Conservation (phyloP, 768 basidiomycete genomes). For the Lactarius deliciosus region DNA sequence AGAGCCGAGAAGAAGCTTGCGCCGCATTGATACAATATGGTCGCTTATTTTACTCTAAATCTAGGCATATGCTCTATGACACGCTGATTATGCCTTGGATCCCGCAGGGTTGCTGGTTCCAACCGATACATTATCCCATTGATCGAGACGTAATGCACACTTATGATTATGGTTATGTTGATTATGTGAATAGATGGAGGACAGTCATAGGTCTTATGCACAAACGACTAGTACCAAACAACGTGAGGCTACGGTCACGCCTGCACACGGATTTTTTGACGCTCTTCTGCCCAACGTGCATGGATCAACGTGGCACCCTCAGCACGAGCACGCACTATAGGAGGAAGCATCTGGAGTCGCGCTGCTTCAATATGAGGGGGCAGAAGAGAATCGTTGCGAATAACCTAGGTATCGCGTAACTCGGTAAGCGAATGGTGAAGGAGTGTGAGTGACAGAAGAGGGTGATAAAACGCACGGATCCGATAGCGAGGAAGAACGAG, state of each 20-base stretch:
- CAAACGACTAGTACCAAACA: constrained; percentile 10
- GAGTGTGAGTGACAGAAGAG: not conserved
- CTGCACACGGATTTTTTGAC: constrained; percentile 31
- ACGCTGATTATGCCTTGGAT: constrained; percentile 8
- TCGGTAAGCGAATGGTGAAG: not conserved
- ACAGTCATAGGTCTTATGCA: constrained; percentile 17
- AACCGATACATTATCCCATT: constrained; percentile 10
- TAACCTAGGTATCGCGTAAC: constrained; percentile 56
- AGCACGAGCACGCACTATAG: constrained; percentile 59
- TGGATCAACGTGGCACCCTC: constrained; percentile 72
- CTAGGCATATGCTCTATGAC: constrained; percentile 24
- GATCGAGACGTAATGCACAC: constrained; percentile 19
- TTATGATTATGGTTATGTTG: constrained; percentile 7
- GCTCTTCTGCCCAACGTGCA: constrained; percentile 72
- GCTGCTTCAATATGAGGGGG: constrained; percentile 64
- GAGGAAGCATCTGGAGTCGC: constrained; percentile 55
- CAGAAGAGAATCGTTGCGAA: constrained; percentile 72
- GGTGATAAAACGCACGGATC: constrained; percentile 59
- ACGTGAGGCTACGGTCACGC: constrained; percentile 15
- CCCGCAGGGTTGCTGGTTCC: constrained; percentile 8
- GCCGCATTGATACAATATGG: constrained; percentile 16
- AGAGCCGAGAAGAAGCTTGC: constrained; percentile 22
- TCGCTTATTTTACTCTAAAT: constrained; percentile 7
- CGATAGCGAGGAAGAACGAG: constrained; percentile 94
- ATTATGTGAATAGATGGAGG: constrained; percentile 5